phyloP scores from a whole-genome alignment of 208 protist species.

The Acanthamoeba culbertsoni region DNA sequence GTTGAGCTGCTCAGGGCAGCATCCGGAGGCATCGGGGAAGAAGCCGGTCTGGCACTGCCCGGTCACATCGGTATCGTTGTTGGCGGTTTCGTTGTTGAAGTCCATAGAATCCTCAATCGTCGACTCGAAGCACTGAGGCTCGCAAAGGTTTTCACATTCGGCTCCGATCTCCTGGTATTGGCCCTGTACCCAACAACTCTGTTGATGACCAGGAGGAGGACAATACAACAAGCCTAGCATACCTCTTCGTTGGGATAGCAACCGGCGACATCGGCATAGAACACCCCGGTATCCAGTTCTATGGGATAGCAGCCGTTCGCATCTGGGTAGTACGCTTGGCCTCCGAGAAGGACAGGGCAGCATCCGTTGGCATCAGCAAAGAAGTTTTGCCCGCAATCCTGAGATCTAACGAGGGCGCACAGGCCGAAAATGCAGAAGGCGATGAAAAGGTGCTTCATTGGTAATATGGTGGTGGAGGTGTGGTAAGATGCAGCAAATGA shows the following conservation, averaged over 20 bases:
- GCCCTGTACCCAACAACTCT: not conserved
- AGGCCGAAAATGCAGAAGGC: too few relatives aligned
- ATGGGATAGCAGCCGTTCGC: not conserved
- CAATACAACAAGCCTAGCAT: not conserved
- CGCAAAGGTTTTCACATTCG: not conserved
- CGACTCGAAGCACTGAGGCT: not conserved
- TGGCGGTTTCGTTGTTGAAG: not conserved
- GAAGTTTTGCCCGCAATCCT: not conserved
- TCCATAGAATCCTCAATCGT: too few relatives aligned
- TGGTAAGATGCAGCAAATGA: too few relatives aligned
- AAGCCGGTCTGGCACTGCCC: not conserved
- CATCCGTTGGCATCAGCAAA: not conserved
- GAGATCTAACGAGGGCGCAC: too few relatives aligned
- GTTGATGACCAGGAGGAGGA: not conserved
- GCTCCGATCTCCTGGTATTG: not conserved
- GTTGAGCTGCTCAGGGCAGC: not conserved
- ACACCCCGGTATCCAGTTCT: not conserved
- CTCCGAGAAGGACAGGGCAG: not conserved
- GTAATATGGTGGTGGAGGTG: too few relatives aligned
- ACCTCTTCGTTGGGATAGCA: slow-evolving; percentile 5
- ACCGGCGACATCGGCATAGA: not conserved
- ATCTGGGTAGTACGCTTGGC: not conserved
- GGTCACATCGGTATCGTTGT: not conserved
- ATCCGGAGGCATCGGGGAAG: not conserved
- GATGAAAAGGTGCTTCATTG: too few relatives aligned